Base-by-base conservation (phyloP, 1,284 basidiomycete species). In the Naganishia sp. region DNA sequence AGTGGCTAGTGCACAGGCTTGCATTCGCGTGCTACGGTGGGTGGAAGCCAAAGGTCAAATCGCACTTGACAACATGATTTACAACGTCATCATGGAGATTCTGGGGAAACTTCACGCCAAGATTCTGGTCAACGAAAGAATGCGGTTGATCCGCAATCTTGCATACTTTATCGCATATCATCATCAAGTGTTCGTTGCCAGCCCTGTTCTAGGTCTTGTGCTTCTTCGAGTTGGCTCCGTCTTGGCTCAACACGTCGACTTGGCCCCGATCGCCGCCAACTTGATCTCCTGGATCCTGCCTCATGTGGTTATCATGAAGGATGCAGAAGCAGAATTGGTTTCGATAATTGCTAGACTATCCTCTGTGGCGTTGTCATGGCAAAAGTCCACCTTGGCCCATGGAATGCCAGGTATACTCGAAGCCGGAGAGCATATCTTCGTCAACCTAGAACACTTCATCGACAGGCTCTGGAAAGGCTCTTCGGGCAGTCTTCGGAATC, bases 111-210 rank as follows among this genome's bases (percentile, higher is more conserved):
- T 94, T 33, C 84, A 89, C 67, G 77, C 81, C 2, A 86, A 87
- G 0, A 87, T 87, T n/a, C 83, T 97, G 49, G 84, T 95, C 69
- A 91, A 92, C 74, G 92, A 96, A 74, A 92, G 96, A 76, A 78
- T 88, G 52, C 86, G 94, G 6, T 80, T 89, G 36, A 76, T 94
- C 39, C 88, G 90, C 64, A 85, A 87, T 0, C 80, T 96, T 28
- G 86, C 85, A 23, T 76, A 95, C 16, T 87, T 90, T 83, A 82
- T 92, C 31, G 82, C 91, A 2, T 81, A 84, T 28, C 84, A 86
- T 65, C 73, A 81, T 52, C 73, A 80, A 43, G 82, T 86, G 50
- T 88, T 92, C 72, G 75, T 80, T 21, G 83, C 88, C 33, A 67
- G 70, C 44, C 54, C 65, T 0, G 61, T 70, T 15, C 70, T 78